These are phyloP conservation scores for Aspergillus heteromorphus DNA, from an alignment of 495 filamentous ascomycete genomes.

Conservation along the genomic window DNA sequence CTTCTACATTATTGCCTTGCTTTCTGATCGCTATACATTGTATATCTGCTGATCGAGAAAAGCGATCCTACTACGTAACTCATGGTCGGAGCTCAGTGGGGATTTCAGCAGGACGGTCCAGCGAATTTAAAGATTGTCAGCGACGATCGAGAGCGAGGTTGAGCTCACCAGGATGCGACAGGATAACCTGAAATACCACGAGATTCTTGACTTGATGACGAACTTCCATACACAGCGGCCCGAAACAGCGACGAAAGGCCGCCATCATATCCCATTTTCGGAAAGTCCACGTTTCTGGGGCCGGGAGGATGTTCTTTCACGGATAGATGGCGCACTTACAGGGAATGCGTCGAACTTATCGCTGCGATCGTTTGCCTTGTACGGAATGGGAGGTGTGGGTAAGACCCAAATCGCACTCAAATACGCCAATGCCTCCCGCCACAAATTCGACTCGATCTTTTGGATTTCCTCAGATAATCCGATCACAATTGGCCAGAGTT, in stretches of 20 bases:
- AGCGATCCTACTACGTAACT: background rate
- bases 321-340: background rate
- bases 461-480: conserved; percentile 21
- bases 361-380: conserved; percentile 11
- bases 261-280: conserved; percentile 1
- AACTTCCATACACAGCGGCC: background rate
- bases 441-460: conserved; percentile 18
- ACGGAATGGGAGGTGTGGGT: conserved; percentile 32
- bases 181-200: conserved; percentile 2
- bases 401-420: conserved; percentile 33
- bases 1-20: too few species aligned
- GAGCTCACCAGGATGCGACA: conserved; percentile 1
- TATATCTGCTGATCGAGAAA: background rate
- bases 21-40: background rate
- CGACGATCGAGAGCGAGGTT: conserved; percentile 3
- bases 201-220: conserved; percentile 3
- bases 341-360: background rate
- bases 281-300: conserved; percentile 3
- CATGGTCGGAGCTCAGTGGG: conserved; percentile 3
- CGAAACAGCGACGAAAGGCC: background rate
- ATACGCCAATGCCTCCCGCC: conserved; percentile 20
- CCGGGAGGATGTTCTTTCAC: background rate
- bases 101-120: conserved; percentile 5
- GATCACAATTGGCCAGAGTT: conserved; percentile 18
- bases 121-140: conserved; percentile 4